Conservation (phyloP, 2,329 filamentous ascomycete genomes). For the Penicillium italicum region DNA sequence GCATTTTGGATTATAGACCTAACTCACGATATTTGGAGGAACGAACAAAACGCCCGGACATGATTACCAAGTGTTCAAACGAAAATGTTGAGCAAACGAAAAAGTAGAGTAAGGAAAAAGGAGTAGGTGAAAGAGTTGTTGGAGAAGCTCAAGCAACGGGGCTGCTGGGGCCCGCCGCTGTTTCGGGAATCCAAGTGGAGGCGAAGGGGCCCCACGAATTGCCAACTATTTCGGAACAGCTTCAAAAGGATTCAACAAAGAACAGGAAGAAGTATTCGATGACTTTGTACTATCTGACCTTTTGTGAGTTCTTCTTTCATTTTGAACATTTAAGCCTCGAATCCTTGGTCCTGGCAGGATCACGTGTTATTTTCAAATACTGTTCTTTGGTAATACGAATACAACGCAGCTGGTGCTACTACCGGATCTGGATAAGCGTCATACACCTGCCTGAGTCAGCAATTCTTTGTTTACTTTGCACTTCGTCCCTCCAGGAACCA, state of each 20-base stretch:
- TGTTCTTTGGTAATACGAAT: conserved; percentile 4
- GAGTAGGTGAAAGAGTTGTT: conserved; percentile 21
- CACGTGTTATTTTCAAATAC: neutral
- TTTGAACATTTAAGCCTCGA: neutral
- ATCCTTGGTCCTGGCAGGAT: neutral
- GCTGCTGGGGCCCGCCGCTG: conserved; percentile 20
- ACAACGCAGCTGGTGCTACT: conserved; percentile 6
- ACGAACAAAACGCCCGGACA: conserved; percentile 70
- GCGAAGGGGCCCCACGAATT: conserved; percentile 7
- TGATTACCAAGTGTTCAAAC: conserved; percentile 33
- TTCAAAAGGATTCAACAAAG: neutral
- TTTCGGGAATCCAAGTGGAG: conserved; percentile 19
- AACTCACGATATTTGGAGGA: conserved; percentile 69
- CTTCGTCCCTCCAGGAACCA: conserved; percentile 13
- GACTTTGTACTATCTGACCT: neutral
- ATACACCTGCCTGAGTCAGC: conserved; percentile 28
- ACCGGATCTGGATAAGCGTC: conserved; percentile 8
- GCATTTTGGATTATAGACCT: conserved; percentile 14
- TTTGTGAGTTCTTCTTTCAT: neutral
- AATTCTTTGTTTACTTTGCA: conserved; percentile 32
- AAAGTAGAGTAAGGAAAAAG: conserved; percentile 12
- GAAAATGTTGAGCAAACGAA: conserved; percentile 7
- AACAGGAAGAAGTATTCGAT: neutral
- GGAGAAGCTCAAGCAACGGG: conserved; percentile 23
- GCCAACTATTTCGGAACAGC: neutral